phyloP scores from a whole-genome alignment of 2,329 filamentous ascomycete genomes.

The Penicillium hordei region DNA sequence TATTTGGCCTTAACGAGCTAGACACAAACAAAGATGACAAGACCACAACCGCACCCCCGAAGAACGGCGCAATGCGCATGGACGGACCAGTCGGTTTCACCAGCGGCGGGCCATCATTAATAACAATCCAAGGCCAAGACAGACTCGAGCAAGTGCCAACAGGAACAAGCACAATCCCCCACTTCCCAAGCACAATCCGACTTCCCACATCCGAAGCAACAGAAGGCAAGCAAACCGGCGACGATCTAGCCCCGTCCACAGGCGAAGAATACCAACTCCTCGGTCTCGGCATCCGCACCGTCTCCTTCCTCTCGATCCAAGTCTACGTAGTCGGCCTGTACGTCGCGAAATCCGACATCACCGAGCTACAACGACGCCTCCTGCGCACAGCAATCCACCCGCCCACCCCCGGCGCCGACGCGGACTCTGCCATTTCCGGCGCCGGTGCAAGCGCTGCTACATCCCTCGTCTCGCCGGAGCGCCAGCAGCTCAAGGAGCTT shows the following conservation, averaged over 20 bases:
- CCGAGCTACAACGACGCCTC: conserved; percentile 73
- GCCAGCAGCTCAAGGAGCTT: conserved; percentile 66
- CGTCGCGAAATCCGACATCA: conserved; percentile 78
- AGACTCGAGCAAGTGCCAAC: conserved; percentile 75
- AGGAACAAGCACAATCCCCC: conserved; percentile 74
- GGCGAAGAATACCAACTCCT: conserved; percentile 74
- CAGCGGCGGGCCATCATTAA: conserved; percentile 32
- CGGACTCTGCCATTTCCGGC: conserved; percentile 22
- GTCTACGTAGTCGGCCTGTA: conserved; percentile 96
- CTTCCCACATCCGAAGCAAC: conserved; percentile 52
- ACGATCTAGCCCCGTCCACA: conserved; percentile 38
- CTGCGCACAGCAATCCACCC: conserved; percentile 64
- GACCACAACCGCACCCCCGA: conserved; percentile 1
- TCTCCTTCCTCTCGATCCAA: conserved; percentile 84
- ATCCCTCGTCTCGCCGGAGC: conserved; percentile 78
- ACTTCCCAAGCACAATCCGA: conserved; percentile 71
- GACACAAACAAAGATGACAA: conserved; percentile 16
- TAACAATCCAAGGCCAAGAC: conserved; percentile 50
- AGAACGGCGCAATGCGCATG: conserved; percentile 34
- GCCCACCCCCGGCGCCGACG: conserved; percentile 19
- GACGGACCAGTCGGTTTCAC: conserved; percentile 44
- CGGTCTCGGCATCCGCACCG: conserved; percentile 81
- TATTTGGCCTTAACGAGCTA: conserved; percentile 33
- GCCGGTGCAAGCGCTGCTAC: conserved; percentile 68
- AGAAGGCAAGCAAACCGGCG: conserved; percentile 37